These are phyloP conservation scores for Lepraria neglecta DNA, from an alignment of 495 filamentous ascomycete species.

Conservation along the genomic window DNA sequence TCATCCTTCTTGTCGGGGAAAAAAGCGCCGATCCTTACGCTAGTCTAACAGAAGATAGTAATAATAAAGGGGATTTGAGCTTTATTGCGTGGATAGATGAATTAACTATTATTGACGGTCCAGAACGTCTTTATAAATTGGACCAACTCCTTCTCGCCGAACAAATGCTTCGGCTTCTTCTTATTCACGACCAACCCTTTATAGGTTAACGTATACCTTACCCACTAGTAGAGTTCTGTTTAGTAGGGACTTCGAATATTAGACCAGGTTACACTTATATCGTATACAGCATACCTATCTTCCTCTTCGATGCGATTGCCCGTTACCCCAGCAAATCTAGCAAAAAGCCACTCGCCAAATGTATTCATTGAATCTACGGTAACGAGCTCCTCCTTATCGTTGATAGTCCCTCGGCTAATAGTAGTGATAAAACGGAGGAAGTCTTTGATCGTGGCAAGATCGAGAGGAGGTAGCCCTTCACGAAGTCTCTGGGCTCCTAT, in stretches of 20 bases:
- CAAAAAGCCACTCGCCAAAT: constrained; percentile 23
- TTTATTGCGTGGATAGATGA: constrained; percentile 21
- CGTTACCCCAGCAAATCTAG: constrained; percentile 20
- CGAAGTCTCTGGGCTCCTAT: constrained; percentile 5
- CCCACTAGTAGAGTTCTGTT: constrained; percentile 14
- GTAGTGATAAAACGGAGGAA: constrained; percentile 14
- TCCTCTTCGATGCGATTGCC: constrained; percentile 19
- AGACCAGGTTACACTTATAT: neutral
- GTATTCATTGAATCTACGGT: constrained; percentile 22
- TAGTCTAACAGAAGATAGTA: constrained; percentile 12
- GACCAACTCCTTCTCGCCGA: constrained; percentile 8
- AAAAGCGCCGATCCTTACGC: constrained; percentile 11
- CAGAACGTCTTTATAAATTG: constrained; percentile 47
- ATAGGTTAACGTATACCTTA: constrained; percentile 9
- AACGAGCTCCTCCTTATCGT: neutral
- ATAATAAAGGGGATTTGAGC: constrained; percentile 12
- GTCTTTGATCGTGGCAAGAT: constrained; percentile 22
- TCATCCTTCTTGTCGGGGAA: constrained; percentile 14
- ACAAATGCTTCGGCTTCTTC: constrained; percentile 21
- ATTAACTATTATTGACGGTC: constrained; percentile 37
- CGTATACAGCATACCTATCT: constrained; percentile 16
- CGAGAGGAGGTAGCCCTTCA: constrained; percentile 18
- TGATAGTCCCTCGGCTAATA: constrained; percentile 18
- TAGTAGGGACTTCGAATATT: neutral
- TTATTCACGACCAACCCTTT: constrained; percentile 17